phyloP scores from a whole-genome alignment of 2,329 filamentous ascomycete genomes.

The Aspergillus sclerotialis region DNA sequence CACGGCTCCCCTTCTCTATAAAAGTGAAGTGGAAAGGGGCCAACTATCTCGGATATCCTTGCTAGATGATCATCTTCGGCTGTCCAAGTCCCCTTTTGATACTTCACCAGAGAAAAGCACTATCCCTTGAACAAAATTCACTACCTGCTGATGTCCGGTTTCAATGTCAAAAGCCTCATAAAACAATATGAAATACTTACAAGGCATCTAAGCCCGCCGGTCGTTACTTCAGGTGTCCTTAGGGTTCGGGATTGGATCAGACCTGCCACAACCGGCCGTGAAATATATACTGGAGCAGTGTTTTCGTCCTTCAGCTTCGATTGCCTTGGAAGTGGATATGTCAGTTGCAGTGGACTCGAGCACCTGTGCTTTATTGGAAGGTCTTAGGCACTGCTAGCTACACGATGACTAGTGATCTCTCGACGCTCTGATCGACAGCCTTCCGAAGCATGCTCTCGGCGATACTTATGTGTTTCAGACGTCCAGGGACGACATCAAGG shows the following conservation, averaged over 20 bases:
- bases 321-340: too few relatives aligned
- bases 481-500: too few relatives aligned
- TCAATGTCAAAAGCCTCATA: not conserved
- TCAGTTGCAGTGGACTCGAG: too few relatives aligned
- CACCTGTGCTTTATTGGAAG: too few relatives aligned
- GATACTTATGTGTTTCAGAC: too few relatives aligned
- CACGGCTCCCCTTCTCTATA: conserved; percentile 10
- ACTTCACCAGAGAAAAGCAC: conserved; percentile 16
- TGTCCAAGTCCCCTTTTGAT: conserved; percentile 17
- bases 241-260: conserved; percentile 14
- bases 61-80: conserved; percentile 20
- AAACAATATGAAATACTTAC: conserved; percentile 11
- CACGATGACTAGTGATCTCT: too few relatives aligned
- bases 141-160: conserved; percentile 7
- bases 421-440: too few relatives aligned
- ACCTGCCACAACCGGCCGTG: too few relatives aligned
- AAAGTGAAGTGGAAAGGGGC: conserved; percentile 14
- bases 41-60: conserved; percentile 17
- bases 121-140: conserved; percentile 19
- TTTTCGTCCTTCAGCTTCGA: too few relatives aligned
- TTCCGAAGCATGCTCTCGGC: too few relatives aligned
- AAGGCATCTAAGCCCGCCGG: conserved; percentile 21
- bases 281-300: too few relatives aligned
- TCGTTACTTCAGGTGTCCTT: conserved; percentile 17
- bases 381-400: too few relatives aligned